Evolutionary conservation across 805 yeast species (phyloP), one percentile per base, ranked within the genome.

Genomic region (Maudiozyma bulderi): DNA sequence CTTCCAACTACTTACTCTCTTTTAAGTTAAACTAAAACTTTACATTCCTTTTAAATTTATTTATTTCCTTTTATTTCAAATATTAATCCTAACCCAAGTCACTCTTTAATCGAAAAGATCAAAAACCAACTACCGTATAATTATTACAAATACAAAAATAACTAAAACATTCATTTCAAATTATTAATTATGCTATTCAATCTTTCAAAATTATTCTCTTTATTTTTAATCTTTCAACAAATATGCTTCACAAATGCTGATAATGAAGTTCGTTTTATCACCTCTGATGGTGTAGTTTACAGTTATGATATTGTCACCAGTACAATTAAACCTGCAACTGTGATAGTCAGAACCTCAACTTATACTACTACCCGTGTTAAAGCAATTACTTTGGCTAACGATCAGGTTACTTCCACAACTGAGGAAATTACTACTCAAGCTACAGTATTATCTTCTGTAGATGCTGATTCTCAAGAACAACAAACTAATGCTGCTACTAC

Each of bases 251-350:
- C 57, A 33, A 56, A 51, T 29, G 48, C 56, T 15, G 58, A 56
- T 20, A 59, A 58, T 31, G 52, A 52, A 28, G 56, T 57, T n/a
- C 56, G 55, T 38, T 56, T 54, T n/a, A 52, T 63, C 32, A 66
- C 70, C 2, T 61, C 66, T 11, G 61, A 66, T 50, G 69, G 69
- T 43, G 66, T 62, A 30, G 67, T 66, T 35, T 66, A 66, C 57
- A 61, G 66, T 52, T 60, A 64, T 50, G 62, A 62, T 48, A 64
- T 65, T 47, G 50, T 61, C 29, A 66, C 69, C 13, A 63, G 64
- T 35, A 65, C 69, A 9, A 49, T 66, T 14, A 57, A 54, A 48
- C 69, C 70, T 9, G 66, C 68, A 1, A 61, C 62, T 10, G 60
- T 64, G 8, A 56, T 57, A 35, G 64, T 61, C 33, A 59, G 59